These are phyloP conservation scores for Ocimum tenuiflorum DNA, from an alignment of 257 asterid genomes.

Conservation along the genomic window DNA sequence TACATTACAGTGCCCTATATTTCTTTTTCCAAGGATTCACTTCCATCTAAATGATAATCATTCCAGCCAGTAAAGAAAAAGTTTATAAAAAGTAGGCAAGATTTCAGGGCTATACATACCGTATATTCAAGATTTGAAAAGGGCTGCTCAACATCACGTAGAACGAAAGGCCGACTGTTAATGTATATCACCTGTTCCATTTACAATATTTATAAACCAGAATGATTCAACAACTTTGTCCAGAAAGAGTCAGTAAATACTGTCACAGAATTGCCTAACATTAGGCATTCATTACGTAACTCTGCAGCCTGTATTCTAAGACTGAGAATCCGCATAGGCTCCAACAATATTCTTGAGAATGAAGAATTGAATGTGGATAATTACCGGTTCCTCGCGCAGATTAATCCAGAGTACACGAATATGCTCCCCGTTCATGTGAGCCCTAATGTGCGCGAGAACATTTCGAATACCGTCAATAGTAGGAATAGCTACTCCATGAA, in stretches of 20 bases:
- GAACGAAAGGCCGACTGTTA: constrained; percentile 92
- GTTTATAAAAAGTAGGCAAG: neutral
- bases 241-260: neutral
- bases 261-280: neutral
- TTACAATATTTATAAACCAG: constrained; percentile 1
- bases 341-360: neutral
- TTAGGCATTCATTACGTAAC: constrained; percentile 3
- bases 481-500: constrained; percentile 97
- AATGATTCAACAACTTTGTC: neutral
- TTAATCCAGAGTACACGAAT: constrained; percentile 80
- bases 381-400: constrained; percentile 98
- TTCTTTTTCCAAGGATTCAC: constrained; percentile 8
- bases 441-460: constrained; percentile 82
- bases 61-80: constrained; percentile 2
- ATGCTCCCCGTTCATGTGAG: constrained; percentile 50
- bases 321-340: neutral
- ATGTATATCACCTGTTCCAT: constrained; percentile 78
- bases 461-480: constrained; percentile 84
- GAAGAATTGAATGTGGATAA: constrained; percentile 3
- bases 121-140: constrained; percentile 96
- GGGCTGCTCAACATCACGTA: constrained; percentile 96
- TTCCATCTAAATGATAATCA: constrained; percentile 18
- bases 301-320: neutral
- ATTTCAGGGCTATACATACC: constrained; percentile 46
- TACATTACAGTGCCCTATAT: constrained; percentile 7